These are phyloP conservation scores for Cladophialophora immunda DNA, from an alignment of 2,329 filamentous ascomycete genomes.

Conservation along the genomic window DNA sequence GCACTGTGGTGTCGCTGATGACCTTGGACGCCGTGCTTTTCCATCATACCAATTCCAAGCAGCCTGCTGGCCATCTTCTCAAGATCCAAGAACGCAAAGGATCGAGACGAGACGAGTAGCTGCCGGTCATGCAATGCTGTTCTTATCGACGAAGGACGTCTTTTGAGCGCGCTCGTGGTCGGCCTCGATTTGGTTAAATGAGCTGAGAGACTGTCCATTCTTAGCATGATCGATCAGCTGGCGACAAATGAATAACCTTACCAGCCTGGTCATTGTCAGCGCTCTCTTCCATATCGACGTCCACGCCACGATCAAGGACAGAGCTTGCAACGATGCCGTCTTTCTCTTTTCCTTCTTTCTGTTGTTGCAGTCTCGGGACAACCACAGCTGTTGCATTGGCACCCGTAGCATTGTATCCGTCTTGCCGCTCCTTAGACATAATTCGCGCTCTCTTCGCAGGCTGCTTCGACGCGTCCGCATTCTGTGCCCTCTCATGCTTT, in stretches of 20 bases:
- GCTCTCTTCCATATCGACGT: no score
- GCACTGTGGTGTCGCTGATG: no score
- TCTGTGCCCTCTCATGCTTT: not conserved
- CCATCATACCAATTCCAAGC: no score
- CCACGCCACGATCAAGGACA: no score
- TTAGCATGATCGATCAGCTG: not conserved
- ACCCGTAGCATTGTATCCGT: not conserved
- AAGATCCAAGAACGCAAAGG: no score
- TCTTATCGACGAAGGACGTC: not conserved
- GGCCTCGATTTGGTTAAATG: not conserved
- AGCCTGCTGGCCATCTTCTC: no score
- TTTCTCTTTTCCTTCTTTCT: not conserved
- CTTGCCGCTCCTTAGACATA: not conserved
- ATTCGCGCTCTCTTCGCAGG: not conserved
- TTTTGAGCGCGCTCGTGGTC: not conserved
- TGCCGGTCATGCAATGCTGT: not conserved
- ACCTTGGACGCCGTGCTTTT: no score
- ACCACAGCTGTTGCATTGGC: not conserved
- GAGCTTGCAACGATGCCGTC: no score
- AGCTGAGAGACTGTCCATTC: not conserved
- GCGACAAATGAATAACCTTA: not conserved
- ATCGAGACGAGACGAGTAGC: not conserved
- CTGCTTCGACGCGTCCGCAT: no score
- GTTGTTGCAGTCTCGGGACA: not conserved
- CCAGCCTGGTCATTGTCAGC: not conserved